A percentile compares a stretch with the other conserved stretches of the same genome.
phyloP scores from a whole-genome alignment of 208 protist species.

The Porcisia deanei region DNA sequence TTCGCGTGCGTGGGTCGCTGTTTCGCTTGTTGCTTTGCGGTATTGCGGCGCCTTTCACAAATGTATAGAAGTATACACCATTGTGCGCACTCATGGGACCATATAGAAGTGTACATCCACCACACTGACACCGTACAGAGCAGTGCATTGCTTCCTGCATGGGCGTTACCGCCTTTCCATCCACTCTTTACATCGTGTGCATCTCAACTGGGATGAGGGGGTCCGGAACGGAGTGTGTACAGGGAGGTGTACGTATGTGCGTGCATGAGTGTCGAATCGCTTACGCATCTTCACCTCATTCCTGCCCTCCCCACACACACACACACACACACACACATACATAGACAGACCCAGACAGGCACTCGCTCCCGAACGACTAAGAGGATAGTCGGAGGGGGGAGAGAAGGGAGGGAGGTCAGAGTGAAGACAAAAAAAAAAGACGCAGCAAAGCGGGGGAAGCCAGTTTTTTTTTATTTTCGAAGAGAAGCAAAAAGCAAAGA shows the following conservation, averaged over 20 bases:
- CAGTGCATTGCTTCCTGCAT: background rate
- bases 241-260: background rate
- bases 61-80: constrained; percentile 9
- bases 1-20: background rate
- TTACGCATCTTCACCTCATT: background rate
- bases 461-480: too few relatives aligned
- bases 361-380: background rate
- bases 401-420: background rate
- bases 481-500: too few relatives aligned
- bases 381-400: background rate
- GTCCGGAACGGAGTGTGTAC: background rate
- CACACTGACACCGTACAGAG: background rate
- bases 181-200: background rate
- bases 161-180: background rate
- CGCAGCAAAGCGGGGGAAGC: constrained; percentile 6
- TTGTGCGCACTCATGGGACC: background rate
- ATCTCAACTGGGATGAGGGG: background rate
- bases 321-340: background rate
- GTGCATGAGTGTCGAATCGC: background rate
- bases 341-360: background rate
- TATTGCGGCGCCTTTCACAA: background rate
- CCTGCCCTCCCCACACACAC: background rate
- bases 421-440: background rate
- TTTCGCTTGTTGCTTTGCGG: background rate
- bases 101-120: background rate